Conservation (phyloP, 116 monocot genomes). For the Cymodocea nodosa region DNA sequence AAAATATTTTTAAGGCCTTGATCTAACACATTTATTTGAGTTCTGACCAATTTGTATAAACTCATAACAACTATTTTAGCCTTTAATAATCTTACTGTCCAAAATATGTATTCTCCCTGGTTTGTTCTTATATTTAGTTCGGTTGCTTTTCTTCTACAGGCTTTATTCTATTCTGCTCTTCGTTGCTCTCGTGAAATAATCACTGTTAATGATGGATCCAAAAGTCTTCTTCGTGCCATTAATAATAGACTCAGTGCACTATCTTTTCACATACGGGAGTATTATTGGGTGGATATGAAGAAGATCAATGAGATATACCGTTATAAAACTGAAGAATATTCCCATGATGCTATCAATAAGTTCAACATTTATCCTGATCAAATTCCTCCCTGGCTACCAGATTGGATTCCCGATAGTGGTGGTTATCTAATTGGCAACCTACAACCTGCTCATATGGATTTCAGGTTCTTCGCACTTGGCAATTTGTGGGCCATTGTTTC, state of each 20-base stretch:
- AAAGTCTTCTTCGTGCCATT: slow-evolving; percentile 34
- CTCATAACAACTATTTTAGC: too few relatives aligned
- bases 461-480: slow-evolving; percentile 59
- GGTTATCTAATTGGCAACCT: slow-evolving; percentile 66
- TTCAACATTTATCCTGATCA: slow-evolving; percentile 57
- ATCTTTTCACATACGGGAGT: slow-evolving; percentile 59
- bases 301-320: slow-evolving; percentile 71
- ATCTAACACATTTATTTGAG: too few relatives aligned
- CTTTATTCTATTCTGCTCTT: slow-evolving; percentile 59
- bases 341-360: slow-evolving; percentile 42
- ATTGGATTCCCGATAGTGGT: slow-evolving; percentile 60
- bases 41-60: too few relatives aligned
- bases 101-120: neutral
- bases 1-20: too few relatives aligned
- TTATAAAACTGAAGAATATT: slow-evolving; percentile 71
- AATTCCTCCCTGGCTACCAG: slow-evolving; percentile 44
- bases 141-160: slow-evolving; percentile 14
- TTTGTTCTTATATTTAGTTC: neutral
- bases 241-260: slow-evolving; percentile 58
- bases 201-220: slow-evolving; percentile 38
- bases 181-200: slow-evolving; percentile 57
- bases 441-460: slow-evolving; percentile 82
- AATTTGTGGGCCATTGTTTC: slow-evolving; percentile 62
- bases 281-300: slow-evolving; percentile 61
- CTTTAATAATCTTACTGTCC: neutral